Evolutionary conservation across 306 rosid genomes (phyloP), one percentile per base, ranked within the genome.

Genomic region (Hylodesmum podocarpum): DNA sequence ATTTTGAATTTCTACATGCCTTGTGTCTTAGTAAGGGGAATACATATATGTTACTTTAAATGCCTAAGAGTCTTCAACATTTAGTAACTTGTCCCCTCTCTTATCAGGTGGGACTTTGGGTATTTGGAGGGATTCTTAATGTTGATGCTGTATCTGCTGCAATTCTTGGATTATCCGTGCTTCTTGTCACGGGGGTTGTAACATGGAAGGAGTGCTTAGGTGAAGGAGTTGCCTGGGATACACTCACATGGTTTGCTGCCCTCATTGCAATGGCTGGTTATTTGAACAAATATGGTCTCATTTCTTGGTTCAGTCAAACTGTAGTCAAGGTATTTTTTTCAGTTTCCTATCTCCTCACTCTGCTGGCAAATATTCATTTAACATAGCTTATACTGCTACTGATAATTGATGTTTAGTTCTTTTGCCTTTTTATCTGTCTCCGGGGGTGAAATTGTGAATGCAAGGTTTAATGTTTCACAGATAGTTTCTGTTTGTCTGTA

Each of bases 181-280:
- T 96, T 75, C 97, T 96, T 70, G 89, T 96, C 62, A 84, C 96
- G 1, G 99, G 99, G 46, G 98, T 96, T 51, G 93, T 96, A 70
- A 92, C 99, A 57, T 96, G 99, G 99, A 96, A 96, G 83, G 99
- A 96, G 87, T 96, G 99, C 88, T 88, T 96, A 76, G 91, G 83
- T 72, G 99, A 96, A 78, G 81, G 97, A 58, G 99, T 96, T 84
- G 99, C 99, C 70, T 96, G 99, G 99, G 99, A 96, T 72, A 96
- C 99, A 33, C 93, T 96, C 70, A 96, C 97, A 2, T 96, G 98
- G 99, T 96, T 96, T 84, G 99, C 99, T 80, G 99, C 99, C 34
- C 99, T 96, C 76, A 96, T 96, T 82, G 98, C 99, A 63, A 96
- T 96, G 99, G 99, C 98, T 46, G 99, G 99, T 55, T 96, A 96